Evolutionary conservation across 768 basidiomycete genomes (phyloP).

Genomic region (Pleurotus pulmonarius): DNA sequence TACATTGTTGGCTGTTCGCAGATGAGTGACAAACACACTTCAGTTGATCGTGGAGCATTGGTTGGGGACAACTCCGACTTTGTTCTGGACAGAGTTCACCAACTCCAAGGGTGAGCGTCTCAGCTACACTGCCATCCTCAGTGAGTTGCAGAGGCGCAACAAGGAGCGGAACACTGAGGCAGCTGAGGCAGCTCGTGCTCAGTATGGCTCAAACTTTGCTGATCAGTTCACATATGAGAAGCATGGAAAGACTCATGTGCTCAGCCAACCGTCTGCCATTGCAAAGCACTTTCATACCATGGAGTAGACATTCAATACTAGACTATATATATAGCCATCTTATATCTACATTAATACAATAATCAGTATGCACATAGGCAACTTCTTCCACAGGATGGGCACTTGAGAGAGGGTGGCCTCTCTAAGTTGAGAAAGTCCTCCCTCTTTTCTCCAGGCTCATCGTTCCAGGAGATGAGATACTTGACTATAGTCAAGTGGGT

Average conservation of each 20-base stretch:
- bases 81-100: conserved; percentile 17
- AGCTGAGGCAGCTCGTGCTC: conserved; percentile 6
- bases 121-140: conserved; percentile 13
- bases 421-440: conserved; percentile 34
- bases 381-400: conserved; percentile 18
- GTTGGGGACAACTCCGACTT: conserved; percentile 6
- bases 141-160: not conserved
- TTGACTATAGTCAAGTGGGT: conserved; percentile 36
- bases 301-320: no score
- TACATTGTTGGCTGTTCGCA: no score
- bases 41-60: conserved; percentile 15
- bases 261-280: conserved; percentile 11
- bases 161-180: conserved; percentile 6
- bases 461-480: conserved; percentile 38
- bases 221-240: conserved; percentile 15
- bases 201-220: conserved; percentile 14
- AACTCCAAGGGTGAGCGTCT: conserved; percentile 9
- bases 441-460: conserved; percentile 25
- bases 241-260: conserved; percentile 6
- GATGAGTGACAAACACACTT: not conserved
- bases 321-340: not conserved
- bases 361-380: not conserved
- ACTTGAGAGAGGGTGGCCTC: conserved; percentile 16
- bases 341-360: not conserved
- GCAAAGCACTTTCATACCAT: conserved; percentile 6